phyloP scores from a whole-genome alignment of 1,284 basidiomycete species.

The Boletellus sp. region DNA sequence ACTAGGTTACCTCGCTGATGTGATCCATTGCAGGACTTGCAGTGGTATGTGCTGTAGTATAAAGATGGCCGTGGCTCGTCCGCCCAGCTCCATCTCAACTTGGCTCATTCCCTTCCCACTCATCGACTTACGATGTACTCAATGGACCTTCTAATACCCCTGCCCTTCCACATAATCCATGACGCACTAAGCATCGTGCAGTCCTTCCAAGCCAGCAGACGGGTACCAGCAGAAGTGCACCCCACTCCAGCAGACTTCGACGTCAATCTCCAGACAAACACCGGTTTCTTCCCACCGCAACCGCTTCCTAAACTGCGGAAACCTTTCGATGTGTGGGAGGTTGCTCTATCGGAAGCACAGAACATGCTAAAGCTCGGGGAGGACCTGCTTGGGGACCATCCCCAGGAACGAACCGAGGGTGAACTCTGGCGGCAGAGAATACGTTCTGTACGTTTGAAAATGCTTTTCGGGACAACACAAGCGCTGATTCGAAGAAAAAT shows the following conservation, averaged over 20 bases:
- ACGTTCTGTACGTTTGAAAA: constrained; percentile 50
- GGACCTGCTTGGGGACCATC: constrained; percentile 47
- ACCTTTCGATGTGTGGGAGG: constrained; percentile 73
- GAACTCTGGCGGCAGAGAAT: constrained; percentile 68
- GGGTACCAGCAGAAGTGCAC: constrained; percentile 16
- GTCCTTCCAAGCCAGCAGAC: constrained; percentile 26
- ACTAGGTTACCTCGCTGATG: constrained; percentile 36
- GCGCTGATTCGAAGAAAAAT: constrained; percentile 30
- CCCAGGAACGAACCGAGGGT: constrained; percentile 49
- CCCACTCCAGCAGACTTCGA: constrained; percentile 57
- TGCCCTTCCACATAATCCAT: constrained; percentile 36
- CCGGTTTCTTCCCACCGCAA: constrained; percentile 84
- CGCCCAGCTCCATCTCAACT: constrained; percentile 7
- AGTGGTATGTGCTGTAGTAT: constrained; percentile 33
- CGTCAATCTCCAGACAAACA: constrained; percentile 71
- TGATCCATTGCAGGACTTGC: constrained; percentile 29
- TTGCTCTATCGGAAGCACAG: constrained; percentile 53
- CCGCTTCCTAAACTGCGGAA: constrained; percentile 59
- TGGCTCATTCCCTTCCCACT: not conserved
- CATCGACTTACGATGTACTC: constrained; percentile 24
- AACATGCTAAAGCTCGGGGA: constrained; percentile 61
- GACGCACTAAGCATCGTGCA: constrained; percentile 26
- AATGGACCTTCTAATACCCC: constrained; percentile 35
- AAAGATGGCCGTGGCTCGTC: constrained; percentile 20
- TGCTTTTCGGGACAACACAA: constrained; percentile 1